phyloP scores from a whole-genome alignment of 2,329 filamentous ascomycete species.

The Colletotrichum ledebouriae region DNA sequence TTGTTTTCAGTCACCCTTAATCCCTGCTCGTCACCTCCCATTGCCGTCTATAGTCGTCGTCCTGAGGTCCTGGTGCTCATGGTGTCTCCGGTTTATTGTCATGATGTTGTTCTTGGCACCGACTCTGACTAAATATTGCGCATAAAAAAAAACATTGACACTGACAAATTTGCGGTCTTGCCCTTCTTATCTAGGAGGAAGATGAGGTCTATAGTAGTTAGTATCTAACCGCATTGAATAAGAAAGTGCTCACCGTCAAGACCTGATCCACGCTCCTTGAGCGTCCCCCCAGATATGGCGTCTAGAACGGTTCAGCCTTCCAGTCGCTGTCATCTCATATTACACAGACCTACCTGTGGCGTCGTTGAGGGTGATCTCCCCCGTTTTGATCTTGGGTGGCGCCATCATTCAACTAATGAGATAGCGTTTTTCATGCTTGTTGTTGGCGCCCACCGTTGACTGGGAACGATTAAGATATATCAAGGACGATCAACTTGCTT shows the following conservation, averaged over 20 bases:
- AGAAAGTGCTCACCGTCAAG: constrained; percentile 53
- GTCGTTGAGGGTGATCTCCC: constrained; percentile 38
- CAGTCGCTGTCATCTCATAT: background rate
- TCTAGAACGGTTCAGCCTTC: constrained; percentile 44
- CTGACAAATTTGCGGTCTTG: constrained; percentile 54
- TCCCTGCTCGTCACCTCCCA: background rate
- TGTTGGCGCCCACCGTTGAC: background rate
- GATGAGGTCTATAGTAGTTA: constrained; percentile 51
- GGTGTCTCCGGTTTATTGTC: too few relatives aligned
- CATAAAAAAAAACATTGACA: background rate
- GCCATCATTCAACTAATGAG: constrained; percentile 24
- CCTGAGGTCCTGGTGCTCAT: background rate
- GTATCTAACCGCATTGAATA: background rate
- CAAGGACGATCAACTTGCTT: too few relatives aligned
- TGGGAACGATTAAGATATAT: too few relatives aligned
- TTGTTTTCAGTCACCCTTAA: too few relatives aligned
- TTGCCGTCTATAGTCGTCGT: background rate
- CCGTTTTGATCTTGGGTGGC: constrained; percentile 35
- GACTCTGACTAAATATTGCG: too few relatives aligned
- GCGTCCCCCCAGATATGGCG: constrained; percentile 46
- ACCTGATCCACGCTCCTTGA: constrained; percentile 56
- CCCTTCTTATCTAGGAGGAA: constrained; percentile 54
- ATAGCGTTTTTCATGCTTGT: background rate
- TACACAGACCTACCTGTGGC: constrained; percentile 33
- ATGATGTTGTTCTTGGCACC: too few relatives aligned